Base-by-base conservation (phyloP, 768 basidiomycete species). In the Lactarius hatsudake region DNA sequence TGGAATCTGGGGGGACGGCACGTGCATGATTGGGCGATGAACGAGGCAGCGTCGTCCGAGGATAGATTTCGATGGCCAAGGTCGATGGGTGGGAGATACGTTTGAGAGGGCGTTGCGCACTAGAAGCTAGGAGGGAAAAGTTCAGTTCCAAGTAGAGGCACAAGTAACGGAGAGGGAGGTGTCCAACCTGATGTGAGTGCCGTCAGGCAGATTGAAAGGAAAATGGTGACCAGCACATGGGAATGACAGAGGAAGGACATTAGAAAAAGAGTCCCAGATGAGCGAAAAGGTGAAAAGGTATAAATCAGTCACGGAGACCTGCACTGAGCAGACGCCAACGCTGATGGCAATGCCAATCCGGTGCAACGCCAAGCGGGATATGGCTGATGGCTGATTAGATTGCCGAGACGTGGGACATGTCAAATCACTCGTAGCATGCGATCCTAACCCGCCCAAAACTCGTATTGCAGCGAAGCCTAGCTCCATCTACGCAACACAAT, bases 41-140 rank as follows among this genome's bases (percentile, higher is more conserved):
- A 48, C 32, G 60, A 28, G 42, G n/a, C 65, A 17, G 57, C 36
- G 55, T 63, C 36, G 55, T 63, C 42, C 80, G 76, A 8, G 82
- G 80, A n/a, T 80, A 75, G 63, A 82, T 80, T 65, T 81, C 78
- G n/a, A 83, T 74, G 7, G 77, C 71, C 13, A 76, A 75, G 5
- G 76, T 75, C 10, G 76, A 72, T n/a, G 80, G 80, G 63, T 81
- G 77, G 3, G 73, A 71, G 45, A 80, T 65, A 17, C 76, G 75
- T 64, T 76, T 79, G 62, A 81, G 61, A 5, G 80, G 79, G 13
- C 74, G 76, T 5, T 76, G 75, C 28, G 72, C 64, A 69, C 76
- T 64, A 23, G 65, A 64, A 32, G 65, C 71, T 71, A 23, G 36
- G 20, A 26, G 28, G n/a, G 18, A 26, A 13, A 64, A 7, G 43